Base-by-base conservation (phyloP, 257 asterid species). In the Fraxinus quadrangulata region DNA sequence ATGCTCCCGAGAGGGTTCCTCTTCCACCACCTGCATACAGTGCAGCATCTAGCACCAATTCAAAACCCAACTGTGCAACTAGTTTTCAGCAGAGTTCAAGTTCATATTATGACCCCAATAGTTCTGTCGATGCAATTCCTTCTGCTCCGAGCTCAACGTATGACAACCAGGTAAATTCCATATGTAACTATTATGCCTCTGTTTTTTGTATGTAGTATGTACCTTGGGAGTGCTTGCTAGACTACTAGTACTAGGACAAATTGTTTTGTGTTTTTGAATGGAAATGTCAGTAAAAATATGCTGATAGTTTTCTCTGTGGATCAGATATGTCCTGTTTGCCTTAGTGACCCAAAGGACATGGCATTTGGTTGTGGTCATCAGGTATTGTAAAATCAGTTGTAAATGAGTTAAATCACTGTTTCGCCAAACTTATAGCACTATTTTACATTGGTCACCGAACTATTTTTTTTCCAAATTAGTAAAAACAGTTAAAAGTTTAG, bases 301-400 rank as follows among this genome's bases (percentile, higher is more conserved):
- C 74, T 14, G 19, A 19, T 39, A 11, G 28, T 70, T 72, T 11
- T 51, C 61, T 26, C 11, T 39, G 40, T 80, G 80, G 71, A 42
- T 33, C 90, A 93, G 98, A 77, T 93, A 75, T 93, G 98, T 73
- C 98, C 98, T 66, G 84, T 93, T 70, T 93, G 98, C 87, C 90
- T 94, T 14, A 89, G 77, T 47, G 89, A 90, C 81, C 84, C 91
- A 11, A 92, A 93, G 85, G 96, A 93, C 85, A 89, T 93, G 98
- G 98, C 96, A 66, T 94, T 94, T 78, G 98, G 98, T 28, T 94
- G 98, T 63, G 98, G 98, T 75, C 98, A 94, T 86, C 98, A 94
- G 97, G 98, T 94, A 86, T 16, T 51, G 75, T 36, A 69, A n/a
- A 33, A 69, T 23, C 66, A 26, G 6, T 28, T 14, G 13, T 51